Evolutionary conservation across 768 basidiomycete genomes (phyloP).

Genomic region (Psilocybe tampanensis): DNA sequence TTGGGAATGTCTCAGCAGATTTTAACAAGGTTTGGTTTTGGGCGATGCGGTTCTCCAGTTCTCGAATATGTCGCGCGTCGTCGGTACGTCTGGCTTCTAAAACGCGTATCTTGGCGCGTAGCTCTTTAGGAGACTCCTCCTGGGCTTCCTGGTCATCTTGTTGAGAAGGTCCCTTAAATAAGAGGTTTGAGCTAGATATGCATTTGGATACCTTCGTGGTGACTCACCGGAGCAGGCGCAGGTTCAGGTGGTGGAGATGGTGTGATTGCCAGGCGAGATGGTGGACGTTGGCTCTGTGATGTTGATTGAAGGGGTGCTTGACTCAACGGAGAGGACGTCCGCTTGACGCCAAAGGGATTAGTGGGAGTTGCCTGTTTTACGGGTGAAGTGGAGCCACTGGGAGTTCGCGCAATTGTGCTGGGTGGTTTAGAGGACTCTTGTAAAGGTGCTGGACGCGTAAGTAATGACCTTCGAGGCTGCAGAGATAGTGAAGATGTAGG

Average conservation of each 20-base stretch:
- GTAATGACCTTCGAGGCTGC: slow-evolving; percentile 52
- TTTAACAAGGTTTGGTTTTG: slow-evolving; percentile 83
- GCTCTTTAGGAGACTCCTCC: no score
- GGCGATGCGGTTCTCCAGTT: slow-evolving; percentile 80
- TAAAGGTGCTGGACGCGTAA: slow-evolving; percentile 43
- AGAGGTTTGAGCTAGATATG: background rate
- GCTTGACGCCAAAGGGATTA: slow-evolving; percentile 26
- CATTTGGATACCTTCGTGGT: background rate
- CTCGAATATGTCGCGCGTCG: slow-evolving; percentile 81
- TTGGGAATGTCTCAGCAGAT: slow-evolving; percentile 88
- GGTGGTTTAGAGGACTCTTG: slow-evolving; percentile 34
- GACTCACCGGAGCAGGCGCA: background rate
- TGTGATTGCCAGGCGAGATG: slow-evolving; percentile 24
- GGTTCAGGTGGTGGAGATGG: slow-evolving; percentile 13
- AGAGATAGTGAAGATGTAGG: slow-evolving; percentile 47
- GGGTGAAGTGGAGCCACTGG: slow-evolving; percentile 28
- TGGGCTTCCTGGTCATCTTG: slow-evolving; percentile 68
- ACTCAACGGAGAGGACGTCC: slow-evolving; percentile 43
- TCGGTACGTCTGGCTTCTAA: slow-evolving; percentile 87
- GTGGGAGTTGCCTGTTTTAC: slow-evolving; percentile 17
- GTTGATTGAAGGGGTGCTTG: slow-evolving; percentile 31
- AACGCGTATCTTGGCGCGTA: slow-evolving; percentile 80
- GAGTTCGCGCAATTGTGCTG: slow-evolving; percentile 32
- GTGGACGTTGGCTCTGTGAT: slow-evolving; percentile 21
- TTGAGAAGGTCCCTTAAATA: slow-evolving; percentile 14